Evolutionary conservation across 108 stramenopile species (phyloP).

Genomic region (Cyclotella baltica): DNA sequence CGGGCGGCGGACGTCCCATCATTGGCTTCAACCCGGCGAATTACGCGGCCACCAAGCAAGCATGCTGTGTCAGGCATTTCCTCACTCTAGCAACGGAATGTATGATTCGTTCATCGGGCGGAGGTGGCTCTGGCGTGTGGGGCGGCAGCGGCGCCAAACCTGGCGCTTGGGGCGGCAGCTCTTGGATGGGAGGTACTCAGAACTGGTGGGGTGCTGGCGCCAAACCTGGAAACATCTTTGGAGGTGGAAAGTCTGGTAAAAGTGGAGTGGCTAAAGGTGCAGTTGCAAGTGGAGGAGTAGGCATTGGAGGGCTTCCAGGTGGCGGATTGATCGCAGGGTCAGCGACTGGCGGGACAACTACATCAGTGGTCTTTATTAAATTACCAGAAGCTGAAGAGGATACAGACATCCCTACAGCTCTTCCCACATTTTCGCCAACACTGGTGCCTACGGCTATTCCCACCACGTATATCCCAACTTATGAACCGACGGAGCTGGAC

Average conservation of each 20-base stretch:
- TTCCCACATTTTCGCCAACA: slow-evolving; percentile 5
- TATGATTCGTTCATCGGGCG: not conserved
- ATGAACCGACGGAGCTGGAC: not conserved
- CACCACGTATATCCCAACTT: not conserved
- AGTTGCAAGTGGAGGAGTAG: not conserved
- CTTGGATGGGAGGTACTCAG: slow-evolving; percentile 9
- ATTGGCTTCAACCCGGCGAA: slow-evolving; percentile 3
- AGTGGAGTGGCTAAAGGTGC: not conserved
- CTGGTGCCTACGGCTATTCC: not conserved
- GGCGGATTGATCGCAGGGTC: too few species aligned
- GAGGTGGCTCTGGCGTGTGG: not conserved
- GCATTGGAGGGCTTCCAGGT: too few species aligned
- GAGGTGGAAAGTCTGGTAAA: slow-evolving; percentile 17
- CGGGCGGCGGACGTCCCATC: not conserved
- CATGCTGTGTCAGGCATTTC: slow-evolving; percentile 16
- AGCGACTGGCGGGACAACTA: not conserved
- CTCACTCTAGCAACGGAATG: not conserved
- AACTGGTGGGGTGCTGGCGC: not conserved
- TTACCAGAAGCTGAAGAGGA: not conserved
- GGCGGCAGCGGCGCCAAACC: not conserved
- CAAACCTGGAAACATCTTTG: too few species aligned
- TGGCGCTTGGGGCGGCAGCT: not conserved
- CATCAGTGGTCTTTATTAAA: not conserved
- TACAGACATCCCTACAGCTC: not conserved
- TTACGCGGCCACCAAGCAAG: not conserved